Base-by-base conservation (phyloP, 1,284 basidiomycete species). In the Microbotryum silenes-acaulis region DNA sequence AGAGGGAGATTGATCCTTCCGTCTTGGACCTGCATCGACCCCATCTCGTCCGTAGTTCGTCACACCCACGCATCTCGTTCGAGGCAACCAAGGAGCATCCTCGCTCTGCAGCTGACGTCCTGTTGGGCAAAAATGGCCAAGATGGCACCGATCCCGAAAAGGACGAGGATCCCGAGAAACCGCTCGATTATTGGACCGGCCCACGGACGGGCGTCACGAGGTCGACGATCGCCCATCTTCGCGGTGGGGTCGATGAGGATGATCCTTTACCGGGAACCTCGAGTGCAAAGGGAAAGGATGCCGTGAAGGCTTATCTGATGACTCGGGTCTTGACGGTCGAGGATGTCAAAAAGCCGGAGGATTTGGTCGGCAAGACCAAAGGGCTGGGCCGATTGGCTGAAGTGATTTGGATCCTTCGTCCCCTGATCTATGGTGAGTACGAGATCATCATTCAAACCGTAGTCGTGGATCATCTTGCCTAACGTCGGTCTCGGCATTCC, bases 371-470 rank as follows among this genome's bases (percentile, higher is more conserved):
- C 27, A 59, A 61, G 23, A 64, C 69, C 6, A 61, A 54, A 48
- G 72, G 71, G 4, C 42, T 67, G 45, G 65, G 67, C 21, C 54
- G 47, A 2, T 47, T 71, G 27, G 71, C 73, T 10, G 74, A 75
- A 62, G 53, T 73, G 21, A 70, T 74, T 48, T 75, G 71, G 71
- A 75, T 75, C 59, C 50, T 74, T 1, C 54, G 74, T 7, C 74
- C 74, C 4, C 61, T 75, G 1, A 59, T 75, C 33, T 74, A 75
- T 59, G 73, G 73, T 75, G 20, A 56, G 71, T 65, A 12, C 0
- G 6, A 16, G 27, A 16, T 18, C 27, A 10, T 6, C 42, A 16
- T 47, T 37, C 44, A 18, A 20, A 6, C 20, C 6, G 31, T 45
- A 31, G n/a, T 12, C 14, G 7, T n/a, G 6, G 3, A 4, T 48